Evolutionary conservation across 208 protist species (phyloP).

Genomic region (Acanthamoeba royreba): DNA sequence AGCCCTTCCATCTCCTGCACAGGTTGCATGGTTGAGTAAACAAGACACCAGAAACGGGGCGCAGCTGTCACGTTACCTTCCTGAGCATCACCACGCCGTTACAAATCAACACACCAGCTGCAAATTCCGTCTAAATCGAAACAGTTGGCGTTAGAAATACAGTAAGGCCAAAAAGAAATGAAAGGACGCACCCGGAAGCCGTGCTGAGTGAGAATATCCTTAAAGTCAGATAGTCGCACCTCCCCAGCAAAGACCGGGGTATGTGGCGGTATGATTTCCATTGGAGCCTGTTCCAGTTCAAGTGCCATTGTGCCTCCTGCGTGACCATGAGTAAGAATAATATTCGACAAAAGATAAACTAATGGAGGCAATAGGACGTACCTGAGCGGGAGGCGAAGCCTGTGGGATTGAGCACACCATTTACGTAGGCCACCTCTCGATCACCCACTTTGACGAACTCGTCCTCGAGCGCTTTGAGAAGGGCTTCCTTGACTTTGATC

Average conservation of each 20-base stretch:
- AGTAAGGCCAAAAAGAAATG: background rate
- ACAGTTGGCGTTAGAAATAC: background rate
- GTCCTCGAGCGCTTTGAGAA: slow-evolving; percentile 31
- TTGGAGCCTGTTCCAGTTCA: background rate
- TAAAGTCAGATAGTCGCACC: slow-evolving; percentile 26
- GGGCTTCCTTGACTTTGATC: slow-evolving; percentile 36
- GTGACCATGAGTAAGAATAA: no score
- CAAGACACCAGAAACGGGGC: no score
- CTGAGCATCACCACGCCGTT: slow-evolving; percentile 46
- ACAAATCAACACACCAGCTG: slow-evolving; percentile 32
- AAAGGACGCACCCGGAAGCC: slow-evolving; percentile 19
- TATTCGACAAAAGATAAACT: no score
- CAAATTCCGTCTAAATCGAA: slow-evolving; percentile 40
- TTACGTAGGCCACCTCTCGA: slow-evolving; percentile 38
- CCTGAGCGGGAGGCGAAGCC: background rate
- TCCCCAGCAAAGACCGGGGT: slow-evolving; percentile 21
- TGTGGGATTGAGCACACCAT: background rate
- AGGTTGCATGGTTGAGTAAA: no score
- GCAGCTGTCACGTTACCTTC: no score
- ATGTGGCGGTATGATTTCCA: background rate
- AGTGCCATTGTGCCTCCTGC: background rate
- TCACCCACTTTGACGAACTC: slow-evolving; percentile 17
- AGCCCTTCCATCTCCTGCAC: slow-evolving; percentile 31
- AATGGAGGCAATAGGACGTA: no score
- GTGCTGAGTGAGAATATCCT: slow-evolving; percentile 33